These are phyloP conservation scores for Phytophthora hibernalis DNA, from an alignment of 352 stramenopile species.

Conservation along the genomic window DNA sequence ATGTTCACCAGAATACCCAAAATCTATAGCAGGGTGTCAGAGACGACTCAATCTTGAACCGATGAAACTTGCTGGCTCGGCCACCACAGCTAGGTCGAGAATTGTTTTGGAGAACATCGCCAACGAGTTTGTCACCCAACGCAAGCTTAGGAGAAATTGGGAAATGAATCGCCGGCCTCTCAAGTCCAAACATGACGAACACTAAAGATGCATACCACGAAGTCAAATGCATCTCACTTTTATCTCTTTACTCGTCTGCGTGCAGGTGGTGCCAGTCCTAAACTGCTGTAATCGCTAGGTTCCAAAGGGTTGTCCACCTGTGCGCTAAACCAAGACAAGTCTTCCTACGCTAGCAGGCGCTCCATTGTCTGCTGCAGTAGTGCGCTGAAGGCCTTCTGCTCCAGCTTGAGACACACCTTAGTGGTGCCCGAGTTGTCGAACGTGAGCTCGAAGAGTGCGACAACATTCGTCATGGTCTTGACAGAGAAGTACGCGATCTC, in stretches of 20 bases:
- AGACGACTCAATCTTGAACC: no score
- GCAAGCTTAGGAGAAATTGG: no score
- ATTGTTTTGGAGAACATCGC: no score
- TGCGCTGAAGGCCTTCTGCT: conserved; percentile 90
- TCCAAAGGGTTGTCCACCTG: not conserved
- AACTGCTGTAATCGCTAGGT: conserved; percentile 28
- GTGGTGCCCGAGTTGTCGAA: conserved; percentile 93
- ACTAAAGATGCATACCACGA: not conserved
- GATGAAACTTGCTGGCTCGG: no score
- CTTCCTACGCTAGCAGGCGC: conserved; percentile 54
- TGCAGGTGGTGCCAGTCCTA: conserved; percentile 8
- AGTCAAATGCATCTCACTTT: conserved; percentile 35
- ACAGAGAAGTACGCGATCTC: conserved; percentile 97
- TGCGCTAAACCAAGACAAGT: conserved; percentile 1
- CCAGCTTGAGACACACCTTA: conserved; percentile 96
- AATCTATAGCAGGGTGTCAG: no score
- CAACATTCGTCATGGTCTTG: conserved; percentile 93
- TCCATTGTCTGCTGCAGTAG: conserved; percentile 93
- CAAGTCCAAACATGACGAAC: no score
- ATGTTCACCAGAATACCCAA: no score
- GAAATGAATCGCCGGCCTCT: no score
- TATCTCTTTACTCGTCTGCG: conserved; percentile 16
- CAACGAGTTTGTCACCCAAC: no score
- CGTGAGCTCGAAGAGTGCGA: conserved; percentile 95
- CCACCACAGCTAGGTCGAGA: no score